Conservation (phyloP, 2,329 filamentous ascomycete species). For the Neophaeococcomyces mojaviensis region DNA sequence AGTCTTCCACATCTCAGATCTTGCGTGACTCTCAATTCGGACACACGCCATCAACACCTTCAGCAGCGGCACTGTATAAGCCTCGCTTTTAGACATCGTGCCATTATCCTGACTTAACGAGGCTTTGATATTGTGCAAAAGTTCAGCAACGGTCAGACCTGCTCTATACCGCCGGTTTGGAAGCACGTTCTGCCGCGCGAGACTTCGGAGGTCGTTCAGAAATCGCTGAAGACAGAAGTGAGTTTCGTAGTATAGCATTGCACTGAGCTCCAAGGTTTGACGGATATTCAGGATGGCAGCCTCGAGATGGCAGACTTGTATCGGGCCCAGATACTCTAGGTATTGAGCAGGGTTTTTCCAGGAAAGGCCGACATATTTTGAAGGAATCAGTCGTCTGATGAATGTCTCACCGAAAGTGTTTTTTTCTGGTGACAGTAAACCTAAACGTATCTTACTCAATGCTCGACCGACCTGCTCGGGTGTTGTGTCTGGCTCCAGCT, state of each 20-base stretch:
- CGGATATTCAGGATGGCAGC: conserved; percentile 5
- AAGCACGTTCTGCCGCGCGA: not conserved
- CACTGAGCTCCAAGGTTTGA: conserved; percentile 1
- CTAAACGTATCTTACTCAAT: not conserved
- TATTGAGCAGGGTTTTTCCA: conserved; percentile 3
- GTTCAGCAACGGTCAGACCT: too few species aligned
- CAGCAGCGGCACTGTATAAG: not conserved
- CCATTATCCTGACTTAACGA: not conserved
- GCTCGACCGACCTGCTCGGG: conserved; percentile 1
- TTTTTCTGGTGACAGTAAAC: not conserved
- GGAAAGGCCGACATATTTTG: not conserved
- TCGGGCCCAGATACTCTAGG: not conserved
- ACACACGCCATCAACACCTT: not conserved
- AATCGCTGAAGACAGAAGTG: not conserved
- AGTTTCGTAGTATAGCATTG: not conserved
- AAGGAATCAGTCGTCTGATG: not conserved
- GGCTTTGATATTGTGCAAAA: not conserved
- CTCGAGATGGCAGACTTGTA: conserved; percentile 3
- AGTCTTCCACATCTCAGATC: not conserved
- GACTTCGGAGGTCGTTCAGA: not conserved
- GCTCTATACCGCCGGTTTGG: not conserved
- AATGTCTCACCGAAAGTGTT: not conserved
- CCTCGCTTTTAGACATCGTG: not conserved
- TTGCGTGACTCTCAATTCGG: not conserved
- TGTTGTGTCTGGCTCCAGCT: not conserved